Percentiles rank a stretch among this genome's conserved stretches.
These are phyloP conservation scores for Chaetomiaceae sp. DNA, from an alignment of 2,329 filamentous ascomycete genomes.

Conservation along the genomic window DNA sequence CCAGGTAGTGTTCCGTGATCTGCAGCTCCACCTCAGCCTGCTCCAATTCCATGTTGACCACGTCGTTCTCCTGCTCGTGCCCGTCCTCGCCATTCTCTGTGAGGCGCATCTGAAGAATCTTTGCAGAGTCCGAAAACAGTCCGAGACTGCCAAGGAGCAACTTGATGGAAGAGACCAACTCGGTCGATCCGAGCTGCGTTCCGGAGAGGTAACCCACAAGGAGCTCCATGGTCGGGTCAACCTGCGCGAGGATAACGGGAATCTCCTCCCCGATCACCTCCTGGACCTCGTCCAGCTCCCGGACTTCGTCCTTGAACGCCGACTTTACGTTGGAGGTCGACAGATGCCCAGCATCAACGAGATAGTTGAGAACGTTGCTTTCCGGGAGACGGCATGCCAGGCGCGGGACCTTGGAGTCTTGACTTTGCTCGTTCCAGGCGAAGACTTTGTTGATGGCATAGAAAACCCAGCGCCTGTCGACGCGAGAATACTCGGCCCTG, in stretches of 20 bases:
- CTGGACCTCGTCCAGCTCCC: constrained; percentile 39
- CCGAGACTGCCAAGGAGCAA: constrained; percentile 66
- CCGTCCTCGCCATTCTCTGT: constrained; percentile 31
- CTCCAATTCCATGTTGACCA: constrained; percentile 52
- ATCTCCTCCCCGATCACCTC: constrained; percentile 56
- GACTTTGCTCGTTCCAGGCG: constrained; percentile 44
- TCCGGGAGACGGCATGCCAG: constrained; percentile 42
- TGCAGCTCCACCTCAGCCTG: constrained; percentile 61
- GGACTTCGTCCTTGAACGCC: constrained; percentile 48
- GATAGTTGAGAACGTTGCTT: constrained; percentile 53
- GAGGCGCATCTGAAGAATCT: constrained; percentile 24
- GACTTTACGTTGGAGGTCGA: constrained; percentile 55
- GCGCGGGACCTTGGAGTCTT: constrained; percentile 38
- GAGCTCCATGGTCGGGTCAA: constrained; percentile 65
- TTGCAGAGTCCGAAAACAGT: constrained; percentile 43
- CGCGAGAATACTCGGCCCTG: constrained; percentile 44
- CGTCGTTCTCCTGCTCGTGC: constrained; percentile 30
- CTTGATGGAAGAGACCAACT: constrained; percentile 62
- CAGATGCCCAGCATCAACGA: constrained; percentile 56
- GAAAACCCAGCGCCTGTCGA: constrained; percentile 61
- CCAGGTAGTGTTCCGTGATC: constrained; percentile 61
- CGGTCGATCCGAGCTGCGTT: constrained; percentile 60
- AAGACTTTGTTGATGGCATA: constrained; percentile 60
- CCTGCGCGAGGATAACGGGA: constrained; percentile 54
- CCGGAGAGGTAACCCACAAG: constrained; percentile 61